Conservation (phyloP, 345 rosid genomes). For the Eucalyptus polyanthemos region DNA sequence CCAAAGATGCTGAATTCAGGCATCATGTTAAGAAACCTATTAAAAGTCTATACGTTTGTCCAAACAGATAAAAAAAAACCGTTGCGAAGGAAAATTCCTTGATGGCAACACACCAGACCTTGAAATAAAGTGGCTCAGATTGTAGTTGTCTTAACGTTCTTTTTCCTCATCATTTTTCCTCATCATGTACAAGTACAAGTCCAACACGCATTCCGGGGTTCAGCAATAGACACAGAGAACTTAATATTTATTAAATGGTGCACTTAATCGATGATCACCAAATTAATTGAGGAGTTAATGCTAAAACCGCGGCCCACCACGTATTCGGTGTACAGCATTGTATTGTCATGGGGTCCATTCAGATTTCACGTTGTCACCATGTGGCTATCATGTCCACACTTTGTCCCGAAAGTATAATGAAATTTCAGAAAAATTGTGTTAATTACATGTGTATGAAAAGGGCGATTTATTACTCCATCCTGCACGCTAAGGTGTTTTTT, state of each 20-base stretch:
- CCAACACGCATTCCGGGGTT: not conserved
- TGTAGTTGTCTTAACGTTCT: not conserved
- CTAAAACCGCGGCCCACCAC: not conserved
- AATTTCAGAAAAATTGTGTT: too few species aligned
- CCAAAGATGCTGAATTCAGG: not conserved
- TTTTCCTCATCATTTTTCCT: not conserved
- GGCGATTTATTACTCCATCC: not conserved
- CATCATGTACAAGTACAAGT: not conserved
- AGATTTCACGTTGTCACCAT: not conserved
- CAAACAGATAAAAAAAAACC: too few species aligned
- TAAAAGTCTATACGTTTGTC: not conserved
- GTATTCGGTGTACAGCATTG: not conserved
- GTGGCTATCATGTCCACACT: not conserved
- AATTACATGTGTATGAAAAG: not conserved
- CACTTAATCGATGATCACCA: not conserved
- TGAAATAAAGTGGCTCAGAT: not conserved
- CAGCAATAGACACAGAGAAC: not conserved
- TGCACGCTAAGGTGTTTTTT: too few species aligned
- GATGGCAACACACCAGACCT: not conserved
- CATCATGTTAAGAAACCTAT: not conserved
- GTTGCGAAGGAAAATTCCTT: not conserved
- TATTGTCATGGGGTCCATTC: not conserved
- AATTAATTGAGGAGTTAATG: not conserved
- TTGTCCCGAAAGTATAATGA: not conserved
- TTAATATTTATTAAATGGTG: not conserved